Base-by-base conservation (phyloP, 192 early-diverging fungal species). In the Thoreauomyces humboldtii region DNA sequence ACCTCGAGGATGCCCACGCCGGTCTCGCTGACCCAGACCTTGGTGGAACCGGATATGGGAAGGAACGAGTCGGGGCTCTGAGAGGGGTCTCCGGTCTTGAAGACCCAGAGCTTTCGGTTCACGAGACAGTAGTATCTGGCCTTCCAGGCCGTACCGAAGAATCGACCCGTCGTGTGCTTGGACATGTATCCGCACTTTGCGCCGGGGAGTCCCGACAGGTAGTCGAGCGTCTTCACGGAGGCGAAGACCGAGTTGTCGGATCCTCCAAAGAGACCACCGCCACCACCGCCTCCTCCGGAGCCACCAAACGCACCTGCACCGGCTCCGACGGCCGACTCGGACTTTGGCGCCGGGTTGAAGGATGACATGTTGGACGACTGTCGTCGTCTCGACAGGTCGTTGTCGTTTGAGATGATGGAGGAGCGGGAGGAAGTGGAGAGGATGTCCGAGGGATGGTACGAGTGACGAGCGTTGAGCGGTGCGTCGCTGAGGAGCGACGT, bases 1-100 rank as follows among this genome's bases (percentile, higher is more conserved):
- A 61, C 42, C 27, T 61, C 55, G 32, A 57, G 34, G 55, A 57
- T 25, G 33, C 55, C 55, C 34, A 57, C 31, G 31, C 55, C 55
- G 5, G 2, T 57, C 38, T 57, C 55, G 11, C n/a, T 12, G 33
- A 57, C 55, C 11, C 34, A 9, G 7, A 37, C 55, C 19, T 27
- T 19, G 19, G 55, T 37, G 7, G 15, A 22, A n/a, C n/a, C 34
- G 5, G 55, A 37, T 11, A 57, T 37, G 19, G 34, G 55, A 1
- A 57, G 55, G 19, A 37, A 57, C 11, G 32, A 17, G 32, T 14
- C 33, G 55, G 55, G 19, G n/a, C 38, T 34, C 33, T 57, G 55
- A 15, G 34, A n/a, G 6, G 31, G 34, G 33, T 57, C 55, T 3
- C 5, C 25, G 2, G 55, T 22, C 14, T 57, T 31, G 34, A 57